Evolutionary conservation across 129 eudicot species (phyloP), one percentile per base, ranked within the genome.

Genomic region (Chrysanthemum seticuspe): DNA sequence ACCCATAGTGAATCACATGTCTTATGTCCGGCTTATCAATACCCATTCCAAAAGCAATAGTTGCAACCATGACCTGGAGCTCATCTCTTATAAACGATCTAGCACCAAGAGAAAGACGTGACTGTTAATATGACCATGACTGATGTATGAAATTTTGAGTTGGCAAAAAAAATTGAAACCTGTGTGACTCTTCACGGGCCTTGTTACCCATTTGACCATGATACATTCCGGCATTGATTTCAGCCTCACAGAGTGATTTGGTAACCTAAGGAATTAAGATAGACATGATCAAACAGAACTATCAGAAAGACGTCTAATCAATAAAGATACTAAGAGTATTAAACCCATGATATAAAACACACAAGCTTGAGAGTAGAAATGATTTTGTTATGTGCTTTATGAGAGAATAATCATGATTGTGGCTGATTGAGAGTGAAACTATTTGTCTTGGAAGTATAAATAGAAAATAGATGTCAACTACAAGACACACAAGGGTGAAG

Each of bases 21-120:
- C 98, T 82, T 65, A 92, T 80, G 63, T 92, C 79, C 9, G 98
- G 96, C 72, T 92, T 92, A 85, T 92, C 98, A 71, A 92, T 92
- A 70, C 98, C 98, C 98, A 92, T 92, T 74, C 98, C 98, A 87
- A 92, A 92, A 70, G 98, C 98, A 77, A 92, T 78, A 72, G 98
- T 92, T 59, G 96, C 98, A 77, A 92, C 98, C 91, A 92, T 89
- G 72, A 92, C 94, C 51, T 73, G 77, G 27, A 85, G 78, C 76
- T 92, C 98, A 59, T 92, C 98, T 70, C 91, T 87, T 81, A 92
- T 89, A 68, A 92, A 92, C 74, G 86, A 85, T 75, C 98, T 92
- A 77, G 80, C 72, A 76, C 72, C 73, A 75, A 57, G 74, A 48
- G 49, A 69, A 36, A 27, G 53, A 40, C 2, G 47, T 40, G 27